Base-by-base conservation (phyloP, 2,329 filamentous ascomycete species). In the Alternaria triticimaculans region DNA sequence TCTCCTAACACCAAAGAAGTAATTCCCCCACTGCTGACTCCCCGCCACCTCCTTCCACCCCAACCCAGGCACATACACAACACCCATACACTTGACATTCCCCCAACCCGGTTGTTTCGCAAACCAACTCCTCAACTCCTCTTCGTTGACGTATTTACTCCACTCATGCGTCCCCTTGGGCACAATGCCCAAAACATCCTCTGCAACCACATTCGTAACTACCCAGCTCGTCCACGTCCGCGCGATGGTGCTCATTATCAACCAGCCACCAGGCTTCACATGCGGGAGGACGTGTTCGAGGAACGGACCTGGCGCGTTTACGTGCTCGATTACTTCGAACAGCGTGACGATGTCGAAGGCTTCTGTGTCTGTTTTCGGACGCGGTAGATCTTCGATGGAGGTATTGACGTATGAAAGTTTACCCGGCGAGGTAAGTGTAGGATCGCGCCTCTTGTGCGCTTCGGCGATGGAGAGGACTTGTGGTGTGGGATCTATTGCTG, bases 261-360 rank as follows among this genome's bases (percentile, higher is more conserved):
- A 83, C 96, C 95, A 99, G 0, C 96, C 96, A 2, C 96, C 96
- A 0, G 95, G 95, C 68, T 88, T 90, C 23, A 99, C 89, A 71
- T 96, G 93, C 2, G 88, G 86, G 44, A 92, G 84, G 64, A 93
- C 90, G 3, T 85, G 84, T 54, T 89, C 85, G 5, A 97, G 87
- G 70, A 97, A 97, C 5, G 87, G 84, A 0, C 88, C 87, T 0
- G 93, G 93, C 21, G 88, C 84, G 60, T 91, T 89, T 62, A 99
- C 91, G 80, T 99, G 96, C 81, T 99, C 96, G 58, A 99, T 87
- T 5, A 99, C 96, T 81, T 99, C 96, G 80, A 98, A 99, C 7
- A 97, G 80, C 2, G 92, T 92, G 10, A 99, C 89, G 2, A 98
- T 81, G 77, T 98, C 94, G 82, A 89, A 96, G 37, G 78, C 76